Evolutionary conservation across 2,329 filamentous ascomycete genomes (phyloP), one percentile per base, ranked within the genome.

Genomic region (Elsinoe arachidis): DNA sequence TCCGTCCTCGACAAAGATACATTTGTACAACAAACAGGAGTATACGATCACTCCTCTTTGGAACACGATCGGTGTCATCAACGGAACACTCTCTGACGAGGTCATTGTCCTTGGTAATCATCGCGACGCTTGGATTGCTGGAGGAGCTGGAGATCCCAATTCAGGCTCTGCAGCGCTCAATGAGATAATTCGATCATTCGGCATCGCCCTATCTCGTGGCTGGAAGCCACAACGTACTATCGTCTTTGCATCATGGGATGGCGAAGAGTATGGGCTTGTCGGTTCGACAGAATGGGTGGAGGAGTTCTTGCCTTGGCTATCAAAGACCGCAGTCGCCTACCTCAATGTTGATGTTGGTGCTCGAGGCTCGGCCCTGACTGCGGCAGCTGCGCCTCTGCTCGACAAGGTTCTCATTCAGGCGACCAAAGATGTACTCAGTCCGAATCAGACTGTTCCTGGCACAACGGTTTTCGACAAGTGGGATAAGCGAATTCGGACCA

Each of bases 271-370:
- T 63, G 89, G 87, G 0, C 78, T 96, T 4, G 72, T 96, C 12
- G 91, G 91, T 3, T 90, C 85, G 55, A 95, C 91, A 0, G 91
- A 96, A 68, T 96, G 90, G 90, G 89, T 96, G 0, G 90, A 96
- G 68, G 89, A 96, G 63, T 89, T 88, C 65, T 72, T 95, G 0
- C 86, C 88, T 0, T 95, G 90, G 90, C 79, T 96, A 11, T 78
- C 79, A 2, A 77, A 78, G 3, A 79, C 86, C 39, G 86, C 84
- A 58, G 80, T 96, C 14, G 89, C 89, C 9, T 95, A 95, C 66
- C 72, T 96, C 61, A 95, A 96, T 69, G 83, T 95, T 57, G 91
- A 96, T 64, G 83, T 90, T 5, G 88, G 85, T 30, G 80, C 85
- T 2, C 69, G 76, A 4, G 88, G 89, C 0, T 79, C 81, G 0